A percentile compares a stretch with the other conserved stretches of the same genome.
These are phyloP conservation scores for Arthrinium phaeospermum DNA, from an alignment of 2,329 filamentous ascomycete genomes.

Conservation along the genomic window DNA sequence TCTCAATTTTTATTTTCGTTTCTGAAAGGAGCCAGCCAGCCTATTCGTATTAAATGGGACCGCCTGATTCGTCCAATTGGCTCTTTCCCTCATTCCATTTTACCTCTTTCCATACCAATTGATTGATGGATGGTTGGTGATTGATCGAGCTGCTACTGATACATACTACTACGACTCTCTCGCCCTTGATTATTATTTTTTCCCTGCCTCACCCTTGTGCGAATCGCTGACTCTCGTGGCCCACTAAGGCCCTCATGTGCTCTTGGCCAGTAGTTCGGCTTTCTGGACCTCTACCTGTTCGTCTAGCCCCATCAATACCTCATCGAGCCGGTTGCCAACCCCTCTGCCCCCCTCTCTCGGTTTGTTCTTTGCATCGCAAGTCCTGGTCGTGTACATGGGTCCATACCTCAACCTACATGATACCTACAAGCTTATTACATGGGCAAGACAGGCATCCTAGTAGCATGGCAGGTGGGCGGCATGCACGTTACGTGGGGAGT, in stretches of 20 bases:
- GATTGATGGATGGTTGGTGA: neutral
- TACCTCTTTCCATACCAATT: conserved; percentile 24
- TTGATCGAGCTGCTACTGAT: neutral
- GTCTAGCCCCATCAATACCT: conserved; percentile 14
- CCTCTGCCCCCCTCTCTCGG: conserved; percentile 18
- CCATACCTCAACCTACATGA: conserved; percentile 34
- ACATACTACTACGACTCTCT: neutral
- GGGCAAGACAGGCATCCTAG: conserved; percentile 35
- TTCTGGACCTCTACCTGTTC: conserved; percentile 12
- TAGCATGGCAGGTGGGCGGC: conserved; percentile 44
- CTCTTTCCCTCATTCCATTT: conserved; percentile 34
- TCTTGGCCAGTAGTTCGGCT: conserved; percentile 22
- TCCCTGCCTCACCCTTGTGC: conserved; percentile 25
- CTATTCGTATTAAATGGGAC: neutral
- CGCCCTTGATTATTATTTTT: conserved; percentile 4
- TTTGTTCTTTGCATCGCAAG: conserved; percentile 23
- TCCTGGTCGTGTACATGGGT: conserved; percentile 39
- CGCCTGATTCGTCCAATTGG: conserved; percentile 35
- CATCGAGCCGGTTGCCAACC: conserved; percentile 19
- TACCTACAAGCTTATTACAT: conserved; percentile 33
- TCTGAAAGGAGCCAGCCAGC: neutral
- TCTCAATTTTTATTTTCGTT: neutral
- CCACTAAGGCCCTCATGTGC: conserved; percentile 28
- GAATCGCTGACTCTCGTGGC: conserved; percentile 38
- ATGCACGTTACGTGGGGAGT: conserved; percentile 39